Conservation (phyloP, 305 asterid species). For the Solanum aculeatissimum region DNA sequence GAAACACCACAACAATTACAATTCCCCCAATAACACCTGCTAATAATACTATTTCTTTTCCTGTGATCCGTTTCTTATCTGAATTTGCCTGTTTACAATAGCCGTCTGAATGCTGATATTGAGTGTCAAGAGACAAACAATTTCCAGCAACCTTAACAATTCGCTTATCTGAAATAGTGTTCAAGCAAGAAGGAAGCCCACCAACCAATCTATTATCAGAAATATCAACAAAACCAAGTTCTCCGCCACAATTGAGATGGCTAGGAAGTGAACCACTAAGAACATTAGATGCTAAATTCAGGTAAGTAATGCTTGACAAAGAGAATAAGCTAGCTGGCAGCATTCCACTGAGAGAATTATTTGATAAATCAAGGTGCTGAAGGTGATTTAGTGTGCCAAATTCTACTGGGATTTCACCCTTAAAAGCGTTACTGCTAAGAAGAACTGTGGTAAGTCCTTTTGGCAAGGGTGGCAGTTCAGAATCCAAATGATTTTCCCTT, state of each 20-base stretch:
- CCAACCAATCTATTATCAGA: slow-evolving; percentile 61
- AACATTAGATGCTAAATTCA: slow-evolving; percentile 71
- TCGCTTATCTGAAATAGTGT: slow-evolving; percentile 37
- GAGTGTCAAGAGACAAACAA: slow-evolving; percentile 50
- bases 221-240: slow-evolving; percentile 72
- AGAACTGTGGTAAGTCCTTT: slow-evolving; percentile 53
- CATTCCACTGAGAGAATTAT: slow-evolving; percentile 46
- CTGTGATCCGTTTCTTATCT: slow-evolving; percentile 13
- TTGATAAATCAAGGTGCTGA: slow-evolving; percentile 78
- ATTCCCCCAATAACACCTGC: slow-evolving; percentile 55
- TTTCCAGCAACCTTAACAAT: slow-evolving; percentile 52
- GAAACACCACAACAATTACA: slow-evolving; percentile 28
- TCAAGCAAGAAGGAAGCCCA: slow-evolving; percentile 66
- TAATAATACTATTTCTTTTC: slow-evolving; percentile 35
- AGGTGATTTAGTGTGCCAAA: slow-evolving; percentile 42
- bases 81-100: slow-evolving; percentile 32
- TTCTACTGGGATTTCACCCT: slow-evolving; percentile 50
- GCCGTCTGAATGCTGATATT: slow-evolving; percentile 53
- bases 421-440: slow-evolving; percentile 56
- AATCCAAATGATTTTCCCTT: slow-evolving; percentile 58
- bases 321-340: slow-evolving; percentile 57
- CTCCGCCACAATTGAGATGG: slow-evolving; percentile 49
- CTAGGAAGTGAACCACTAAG: slow-evolving; percentile 70
- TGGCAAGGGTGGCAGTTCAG: slow-evolving; percentile 62
- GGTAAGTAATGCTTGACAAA: slow-evolving; percentile 62